Percentiles rank a stretch among this genome's conserved stretches.
phyloP scores from a whole-genome alignment of 805 yeast species.

The Saccharomycopsis sp. region DNA sequence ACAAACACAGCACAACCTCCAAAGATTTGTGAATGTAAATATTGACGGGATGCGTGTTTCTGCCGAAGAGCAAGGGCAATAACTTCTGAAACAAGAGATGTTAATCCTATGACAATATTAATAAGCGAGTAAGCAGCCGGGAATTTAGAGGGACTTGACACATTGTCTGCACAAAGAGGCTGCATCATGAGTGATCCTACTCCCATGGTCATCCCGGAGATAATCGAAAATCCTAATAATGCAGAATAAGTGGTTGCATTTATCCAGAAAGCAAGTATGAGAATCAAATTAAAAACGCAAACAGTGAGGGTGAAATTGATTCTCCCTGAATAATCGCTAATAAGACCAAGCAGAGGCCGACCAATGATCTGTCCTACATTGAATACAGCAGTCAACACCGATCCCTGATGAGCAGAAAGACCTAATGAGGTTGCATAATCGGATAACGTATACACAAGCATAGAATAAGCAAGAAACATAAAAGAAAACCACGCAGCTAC shows the following conservation, averaged over 20 bases:
- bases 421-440: constrained; percentile 46
- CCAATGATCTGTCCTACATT: constrained; percentile 44
- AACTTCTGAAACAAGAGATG: constrained; percentile 28
- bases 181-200: constrained; percentile 32
- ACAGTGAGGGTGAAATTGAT: constrained; percentile 36
- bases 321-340: constrained; percentile 42
- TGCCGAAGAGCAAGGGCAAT: constrained; percentile 27
- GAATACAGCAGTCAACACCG: constrained; percentile 40
- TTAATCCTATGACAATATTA: constrained; percentile 26
- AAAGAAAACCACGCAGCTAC: constrained; percentile 35
- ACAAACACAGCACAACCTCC: constrained; percentile 45
- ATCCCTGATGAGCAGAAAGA: constrained; percentile 36
- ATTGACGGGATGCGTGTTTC: constrained; percentile 34
- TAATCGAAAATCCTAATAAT: constrained; percentile 36
- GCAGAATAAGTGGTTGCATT: constrained; percentile 37
- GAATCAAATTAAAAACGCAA: constrained; percentile 26
- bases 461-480: constrained; percentile 36
- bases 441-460: constrained; percentile 41
- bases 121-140: constrained; percentile 29
- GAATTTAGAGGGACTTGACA: constrained; percentile 24
- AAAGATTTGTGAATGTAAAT: constrained; percentile 53
- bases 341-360: constrained; percentile 41
- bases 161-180: constrained; percentile 28
- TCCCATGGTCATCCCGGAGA: constrained; percentile 41
- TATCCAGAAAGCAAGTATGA: constrained; percentile 43